Evolutionary conservation across 2,329 filamentous ascomycete species (phyloP), one percentile per base, ranked within the genome.

Genomic region (Venturia asperata): DNA sequence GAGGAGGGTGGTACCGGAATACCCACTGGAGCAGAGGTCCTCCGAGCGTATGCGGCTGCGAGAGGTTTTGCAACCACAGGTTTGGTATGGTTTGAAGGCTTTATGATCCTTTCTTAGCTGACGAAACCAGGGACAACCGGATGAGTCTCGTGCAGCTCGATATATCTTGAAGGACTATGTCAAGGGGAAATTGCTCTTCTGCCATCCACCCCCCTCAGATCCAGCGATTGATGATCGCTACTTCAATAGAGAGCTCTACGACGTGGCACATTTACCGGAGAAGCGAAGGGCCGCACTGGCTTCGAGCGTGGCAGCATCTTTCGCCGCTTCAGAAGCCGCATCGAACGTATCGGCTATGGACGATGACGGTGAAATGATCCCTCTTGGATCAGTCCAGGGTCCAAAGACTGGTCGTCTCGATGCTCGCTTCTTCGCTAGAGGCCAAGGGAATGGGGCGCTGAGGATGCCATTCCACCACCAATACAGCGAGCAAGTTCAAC

Each of bases 111-210:
- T 37, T 2, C 15, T 37, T 10, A 58, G 52, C 52, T 58, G n/a
- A 58, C 17, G 19, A n/a, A 37, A 2, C 7, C 52, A 58, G 52
- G 93, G 94, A 10, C 90, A 94, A 73, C 93, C 94, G 0, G 94
- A 99, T 72, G 92, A 96, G 79, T 95, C 92, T 1, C 85, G 94
- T 70, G 94, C 94, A 7, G 92, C 93, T 5, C 85, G 94, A 64
- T 89, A 91, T 70, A 83, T 99, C 19, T 83, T 99, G 34, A 99
- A 99, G 75, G 94, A 99, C 78, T 99, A 97, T 72, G 94, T 99
- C 70, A 96, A 89, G 74, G 94, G 94, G 68, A 97, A 97, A 78
- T 84, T 99, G 0, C 83, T 97, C 6, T 97, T 89, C 79, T 94
- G 92, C 70, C 88, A 93, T 71, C 92, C 94, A 5, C 94, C 94